Conservation (phyloP, 306 rosid genomes). For the Heteromeles arbutifolia region DNA sequence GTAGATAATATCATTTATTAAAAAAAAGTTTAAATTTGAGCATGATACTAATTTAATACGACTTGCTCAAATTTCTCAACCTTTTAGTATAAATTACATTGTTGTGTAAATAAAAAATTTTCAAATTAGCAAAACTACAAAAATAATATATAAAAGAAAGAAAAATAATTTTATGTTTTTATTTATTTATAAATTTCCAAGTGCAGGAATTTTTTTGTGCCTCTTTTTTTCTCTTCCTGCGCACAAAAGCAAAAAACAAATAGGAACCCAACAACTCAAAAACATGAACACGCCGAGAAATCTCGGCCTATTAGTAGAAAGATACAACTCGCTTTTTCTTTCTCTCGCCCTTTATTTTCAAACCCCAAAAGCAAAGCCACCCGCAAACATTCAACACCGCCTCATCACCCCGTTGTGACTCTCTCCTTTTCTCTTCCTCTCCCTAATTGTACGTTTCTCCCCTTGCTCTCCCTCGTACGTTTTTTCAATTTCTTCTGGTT, state of each 20-base stretch:
- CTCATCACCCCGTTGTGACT: neutral
- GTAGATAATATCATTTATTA: too few relatives aligned
- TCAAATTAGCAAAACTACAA: neutral
- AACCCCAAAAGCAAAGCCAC: neutral
- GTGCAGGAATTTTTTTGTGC: constrained; percentile 8
- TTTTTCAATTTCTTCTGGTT: constrained; percentile 3
- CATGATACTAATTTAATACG: neutral
- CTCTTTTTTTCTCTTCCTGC: neutral
- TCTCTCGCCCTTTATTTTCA: neutral
- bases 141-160: neutral
- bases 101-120: too few relatives aligned
- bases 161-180: neutral
- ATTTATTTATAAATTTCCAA: neutral
- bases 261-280: neutral
- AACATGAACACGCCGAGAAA: constrained; percentile 30
- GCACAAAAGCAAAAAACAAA: constrained; percentile 14
- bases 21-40: too few relatives aligned
- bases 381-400: neutral
- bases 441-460: constrained; percentile 7
- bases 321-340: constrained; percentile 1
- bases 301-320: constrained; percentile 23
- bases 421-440: neutral
- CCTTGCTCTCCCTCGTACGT: constrained; percentile 3
- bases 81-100: neutral
- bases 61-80: too few relatives aligned